Conservation (phyloP, 1,284 basidiomycete species). For the Agaricales sp. region DNA sequence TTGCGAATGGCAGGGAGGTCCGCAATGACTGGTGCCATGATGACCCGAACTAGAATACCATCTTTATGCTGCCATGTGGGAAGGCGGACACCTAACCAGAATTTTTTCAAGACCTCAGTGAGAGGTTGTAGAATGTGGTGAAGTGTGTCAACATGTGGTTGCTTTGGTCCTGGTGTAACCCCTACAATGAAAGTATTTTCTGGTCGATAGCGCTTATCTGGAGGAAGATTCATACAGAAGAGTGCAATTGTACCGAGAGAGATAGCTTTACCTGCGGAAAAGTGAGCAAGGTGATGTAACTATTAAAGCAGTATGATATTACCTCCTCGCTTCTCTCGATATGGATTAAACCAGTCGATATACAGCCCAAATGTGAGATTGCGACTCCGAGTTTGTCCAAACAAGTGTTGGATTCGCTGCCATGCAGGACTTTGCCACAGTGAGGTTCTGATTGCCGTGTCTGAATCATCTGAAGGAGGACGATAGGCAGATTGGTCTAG, state of each 20-base stretch:
- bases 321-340: slow-evolving; percentile 17
- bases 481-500: slow-evolving; percentile 1
- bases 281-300: slow-evolving; percentile 1
- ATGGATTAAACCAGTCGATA: slow-evolving; percentile 27
- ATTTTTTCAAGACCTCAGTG: slow-evolving; percentile 4
- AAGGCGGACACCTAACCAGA: slow-evolving; percentile 10
- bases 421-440: slow-evolving; percentile 14
- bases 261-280: slow-evolving; percentile 11
- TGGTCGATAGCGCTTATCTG: slow-evolving; percentile 12
- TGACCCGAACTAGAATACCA: slow-evolving; percentile 11
- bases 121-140: slow-evolving; percentile 13
- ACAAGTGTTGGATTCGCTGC: slow-evolving; percentile 8
- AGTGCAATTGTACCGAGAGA: slow-evolving; percentile 17
- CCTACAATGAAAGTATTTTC: slow-evolving; percentile 19
- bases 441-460: slow-evolving; percentile 1
- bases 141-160: slow-evolving; percentile 12
- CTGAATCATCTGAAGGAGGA: slow-evolving; percentile 2
- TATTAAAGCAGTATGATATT: slow-evolving; percentile 1
- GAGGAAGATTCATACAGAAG: slow-evolving; percentile 19
- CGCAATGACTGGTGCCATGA: slow-evolving; percentile 16
- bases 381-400: slow-evolving; percentile 8
- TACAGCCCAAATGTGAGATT: slow-evolving; percentile 22
- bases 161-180: slow-evolving; percentile 14
- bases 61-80: slow-evolving; percentile 13
- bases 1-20: slow-evolving; percentile 22